These are phyloP conservation scores for Mortierella sp. DNA, from an alignment of 371 early-diverging fungal species.

Conservation along the genomic window DNA sequence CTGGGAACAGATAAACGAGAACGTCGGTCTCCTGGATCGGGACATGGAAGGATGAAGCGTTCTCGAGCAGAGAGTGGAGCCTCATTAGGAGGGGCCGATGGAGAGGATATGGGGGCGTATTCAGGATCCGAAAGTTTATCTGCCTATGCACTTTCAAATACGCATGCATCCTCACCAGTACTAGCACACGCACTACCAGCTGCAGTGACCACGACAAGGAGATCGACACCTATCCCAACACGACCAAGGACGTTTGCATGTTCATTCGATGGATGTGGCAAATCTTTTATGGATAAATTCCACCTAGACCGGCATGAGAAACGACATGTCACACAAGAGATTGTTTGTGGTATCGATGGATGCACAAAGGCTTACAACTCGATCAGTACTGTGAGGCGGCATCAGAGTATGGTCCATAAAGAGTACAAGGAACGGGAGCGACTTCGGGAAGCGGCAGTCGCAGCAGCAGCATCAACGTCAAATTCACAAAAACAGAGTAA, in stretches of 20 bases:
- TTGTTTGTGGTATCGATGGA: conserved; percentile 50
- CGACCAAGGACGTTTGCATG: conserved; percentile 44
- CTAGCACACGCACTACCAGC: background rate
- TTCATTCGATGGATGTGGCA: conserved; percentile 41
- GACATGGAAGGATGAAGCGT: conserved; percentile 4
- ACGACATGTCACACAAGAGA: conserved; percentile 47
- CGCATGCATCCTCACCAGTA: too few species aligned
- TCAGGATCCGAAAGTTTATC: too few species aligned
- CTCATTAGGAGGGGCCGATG: background rate
- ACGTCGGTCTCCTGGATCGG: background rate
- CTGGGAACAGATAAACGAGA: background rate
- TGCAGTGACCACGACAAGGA: conserved; percentile 5
- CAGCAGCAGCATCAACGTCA: conserved; percentile 6
- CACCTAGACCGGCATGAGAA: conserved; percentile 46
- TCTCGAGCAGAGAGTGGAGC: conserved; percentile 6
- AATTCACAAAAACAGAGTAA: background rate
- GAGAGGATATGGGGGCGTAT: background rate
- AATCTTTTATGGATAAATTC: conserved; percentile 52
- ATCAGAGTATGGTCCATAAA: conserved; percentile 51
- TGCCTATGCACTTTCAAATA: too few species aligned
- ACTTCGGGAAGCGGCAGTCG: conserved; percentile 6
- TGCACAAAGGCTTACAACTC: conserved; percentile 51
- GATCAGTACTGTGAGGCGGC: conserved; percentile 49
- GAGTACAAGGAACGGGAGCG: conserved; percentile 23
- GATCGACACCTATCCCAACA: conserved; percentile 30